A percentile compares a stretch with the other conserved stretches of the same genome.
Evolutionary conservation across 768 basidiomycete species (phyloP).

Genomic region (Astraeus odoratus): DNA sequence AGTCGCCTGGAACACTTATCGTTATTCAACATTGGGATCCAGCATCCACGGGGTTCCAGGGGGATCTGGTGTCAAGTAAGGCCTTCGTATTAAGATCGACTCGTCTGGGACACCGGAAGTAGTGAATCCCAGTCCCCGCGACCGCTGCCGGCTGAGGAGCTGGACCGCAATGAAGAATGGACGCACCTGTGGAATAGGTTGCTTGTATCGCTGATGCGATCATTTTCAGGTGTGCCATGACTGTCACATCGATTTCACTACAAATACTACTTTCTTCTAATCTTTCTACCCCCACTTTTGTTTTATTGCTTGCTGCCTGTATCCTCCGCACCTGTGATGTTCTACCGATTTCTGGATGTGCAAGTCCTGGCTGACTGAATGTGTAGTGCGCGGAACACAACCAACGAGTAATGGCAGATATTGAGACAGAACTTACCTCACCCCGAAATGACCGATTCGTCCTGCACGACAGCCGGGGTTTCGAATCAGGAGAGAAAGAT

Average conservation of each 20-base stretch:
- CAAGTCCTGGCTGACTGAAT: not conserved
- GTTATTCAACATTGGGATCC: not conserved
- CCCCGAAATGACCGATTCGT: conserved; percentile 6
- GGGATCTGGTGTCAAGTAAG: not conserved
- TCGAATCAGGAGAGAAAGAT: conserved; percentile 8
- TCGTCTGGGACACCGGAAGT: not conserved
- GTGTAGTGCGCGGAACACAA: not conserved
- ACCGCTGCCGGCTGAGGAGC: not conserved
- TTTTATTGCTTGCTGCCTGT: too few species aligned
- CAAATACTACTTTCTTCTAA: too few species aligned
- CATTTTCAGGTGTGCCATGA: too few species aligned
- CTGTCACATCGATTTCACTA: too few species aligned
- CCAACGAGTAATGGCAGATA: conserved; percentile 1
- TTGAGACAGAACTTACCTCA: conserved; percentile 9
- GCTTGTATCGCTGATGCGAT: too few species aligned
- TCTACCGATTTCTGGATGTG: too few species aligned
- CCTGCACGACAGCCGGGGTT: conserved; percentile 13
- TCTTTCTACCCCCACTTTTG: too few species aligned
- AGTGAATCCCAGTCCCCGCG: too few species aligned
- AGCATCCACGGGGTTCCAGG: not conserved
- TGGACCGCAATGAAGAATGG: not conserved
- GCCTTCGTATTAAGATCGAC: not conserved
- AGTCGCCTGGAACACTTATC: not conserved
- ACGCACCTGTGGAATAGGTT: too few species aligned
- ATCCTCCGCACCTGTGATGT: too few species aligned